These are phyloP conservation scores for Cutaneotrichosporon sp. DNA, from an alignment of 1,284 basidiomycete genomes.

Conservation along the genomic window DNA sequence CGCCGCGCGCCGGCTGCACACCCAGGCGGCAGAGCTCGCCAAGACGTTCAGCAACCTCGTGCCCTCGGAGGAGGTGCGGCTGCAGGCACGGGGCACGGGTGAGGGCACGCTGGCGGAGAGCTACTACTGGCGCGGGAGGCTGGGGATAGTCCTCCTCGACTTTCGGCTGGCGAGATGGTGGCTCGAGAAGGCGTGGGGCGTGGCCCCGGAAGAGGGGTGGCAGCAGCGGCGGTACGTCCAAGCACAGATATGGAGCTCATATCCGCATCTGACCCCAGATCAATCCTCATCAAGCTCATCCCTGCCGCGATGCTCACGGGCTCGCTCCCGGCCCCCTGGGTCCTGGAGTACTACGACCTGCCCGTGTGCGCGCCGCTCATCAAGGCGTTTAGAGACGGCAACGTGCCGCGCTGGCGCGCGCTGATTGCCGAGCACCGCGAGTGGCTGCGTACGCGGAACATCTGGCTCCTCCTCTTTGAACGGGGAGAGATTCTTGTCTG, in stretches of 20 bases:
- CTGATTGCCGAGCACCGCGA: conserved; percentile 44
- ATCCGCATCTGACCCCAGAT: conserved; percentile 33
- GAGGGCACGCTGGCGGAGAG: conserved; percentile 38
- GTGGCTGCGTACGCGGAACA: conserved; percentile 49
- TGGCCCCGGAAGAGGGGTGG: conserved; percentile 33
- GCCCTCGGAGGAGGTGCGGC: conserved; percentile 39
- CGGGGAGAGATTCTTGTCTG: conserved; percentile 55
- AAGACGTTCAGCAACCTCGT: conserved; percentile 32
- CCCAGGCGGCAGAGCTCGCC: conserved; percentile 40
- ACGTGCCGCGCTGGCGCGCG: conserved; percentile 44
- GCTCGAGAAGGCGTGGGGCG: conserved; percentile 42
- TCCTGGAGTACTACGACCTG: conserved; percentile 49
- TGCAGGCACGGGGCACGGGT: conserved; percentile 30
- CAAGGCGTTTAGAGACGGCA: conserved; percentile 48
- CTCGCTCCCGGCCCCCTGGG: conserved; percentile 32
- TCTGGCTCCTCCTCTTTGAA: conserved; percentile 54
- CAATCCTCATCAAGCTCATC: conserved; percentile 54
- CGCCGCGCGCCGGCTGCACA: conserved; percentile 45
- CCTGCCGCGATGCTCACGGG: conserved; percentile 53
- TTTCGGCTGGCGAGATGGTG: conserved; percentile 37
- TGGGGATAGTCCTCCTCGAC: conserved; percentile 43
- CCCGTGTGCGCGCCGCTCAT: conserved; percentile 47
- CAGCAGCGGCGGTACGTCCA: conserved; percentile 38
- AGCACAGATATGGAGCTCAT: background rate
- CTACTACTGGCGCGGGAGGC: conserved; percentile 49